Conservation (phyloP, 2,329 filamentous ascomycete genomes). For the Stagonosporopsis tanaceti region DNA sequence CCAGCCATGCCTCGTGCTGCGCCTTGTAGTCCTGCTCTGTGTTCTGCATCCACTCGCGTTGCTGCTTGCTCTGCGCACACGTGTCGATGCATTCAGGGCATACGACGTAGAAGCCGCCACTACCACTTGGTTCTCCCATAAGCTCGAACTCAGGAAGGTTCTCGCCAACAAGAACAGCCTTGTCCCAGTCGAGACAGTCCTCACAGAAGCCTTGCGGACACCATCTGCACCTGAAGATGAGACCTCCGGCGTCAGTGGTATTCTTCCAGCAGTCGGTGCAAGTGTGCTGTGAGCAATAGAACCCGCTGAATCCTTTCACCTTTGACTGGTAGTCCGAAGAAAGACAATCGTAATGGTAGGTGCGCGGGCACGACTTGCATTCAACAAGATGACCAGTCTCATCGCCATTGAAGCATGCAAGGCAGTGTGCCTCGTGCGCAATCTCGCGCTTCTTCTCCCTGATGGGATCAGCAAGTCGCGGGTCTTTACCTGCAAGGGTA, state of each 20-base stretch:
- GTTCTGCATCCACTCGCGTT: conserved; percentile 34
- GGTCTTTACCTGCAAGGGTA: conserved; percentile 64
- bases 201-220: conserved; percentile 66
- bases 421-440: conserved; percentile 60
- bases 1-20: conserved; percentile 34
- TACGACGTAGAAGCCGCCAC: conserved; percentile 61
- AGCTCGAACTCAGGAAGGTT: conserved; percentile 62
- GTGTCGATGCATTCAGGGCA: conserved; percentile 54
- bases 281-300: conserved; percentile 64
- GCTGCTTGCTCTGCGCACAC: conserved; percentile 26
- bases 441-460: conserved; percentile 59
- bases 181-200: conserved; percentile 64
- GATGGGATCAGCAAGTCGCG: conserved; percentile 58
- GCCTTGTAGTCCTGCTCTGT: conserved; percentile 34
- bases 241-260: conserved; percentile 58
- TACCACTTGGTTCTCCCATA: conserved; percentile 54
- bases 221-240: conserved; percentile 63
- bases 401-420: conserved; percentile 55
- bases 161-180: conserved; percentile 59
- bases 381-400: conserved; percentile 57
- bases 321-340: conserved; percentile 51
- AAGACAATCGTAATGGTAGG: conserved; percentile 63
- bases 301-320: conserved; percentile 55
- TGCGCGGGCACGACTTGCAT: conserved; percentile 63
- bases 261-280: conserved; percentile 63